Evolutionary conservation across 2,329 filamentous ascomycete species (phyloP).

Genomic region (Metarhizium album): DNA sequence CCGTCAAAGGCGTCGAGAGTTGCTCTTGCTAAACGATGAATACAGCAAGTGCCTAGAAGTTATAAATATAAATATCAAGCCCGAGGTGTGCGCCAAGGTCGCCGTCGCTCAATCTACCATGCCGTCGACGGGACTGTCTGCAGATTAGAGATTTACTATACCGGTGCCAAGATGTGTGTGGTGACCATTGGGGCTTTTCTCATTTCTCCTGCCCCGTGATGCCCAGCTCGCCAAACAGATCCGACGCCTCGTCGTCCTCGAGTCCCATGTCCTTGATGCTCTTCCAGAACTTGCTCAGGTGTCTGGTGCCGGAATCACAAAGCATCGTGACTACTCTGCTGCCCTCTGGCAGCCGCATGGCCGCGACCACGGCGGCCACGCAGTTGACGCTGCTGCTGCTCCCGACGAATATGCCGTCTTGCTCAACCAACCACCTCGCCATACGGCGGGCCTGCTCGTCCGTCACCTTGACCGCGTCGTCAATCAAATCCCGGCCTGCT

Average conservation of each 20-base stretch:
- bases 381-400: constrained; percentile 97
- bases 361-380: constrained; percentile 63
- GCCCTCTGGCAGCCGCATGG: constrained; percentile 47
- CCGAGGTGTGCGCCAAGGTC: too few species aligned
- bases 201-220: constrained; percentile 17
- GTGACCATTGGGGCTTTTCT: too few species aligned
- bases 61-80: too few species aligned
- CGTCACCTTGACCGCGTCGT: constrained; percentile 80
- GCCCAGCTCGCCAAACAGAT: constrained; percentile 40
- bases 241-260: constrained; percentile 40
- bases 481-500: constrained; percentile 71
- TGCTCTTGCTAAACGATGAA: too few species aligned
- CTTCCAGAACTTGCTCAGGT: constrained; percentile 80
- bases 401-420: constrained; percentile 88
- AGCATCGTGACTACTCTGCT: constrained; percentile 72
- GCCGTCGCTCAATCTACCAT: too few species aligned
- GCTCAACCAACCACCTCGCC: constrained; percentile 94
- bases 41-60: too few species aligned
- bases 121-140: too few species aligned
- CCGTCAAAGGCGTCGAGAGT: too few species aligned
- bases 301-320: constrained; percentile 72
- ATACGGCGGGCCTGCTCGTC: constrained; percentile 85
- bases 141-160: too few species aligned
- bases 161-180: too few species aligned
- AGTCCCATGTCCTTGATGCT: constrained; percentile 57